phyloP scores from a whole-genome alignment of 768 basidiomycete genomes.

The Asterophora parasitica region DNA sequence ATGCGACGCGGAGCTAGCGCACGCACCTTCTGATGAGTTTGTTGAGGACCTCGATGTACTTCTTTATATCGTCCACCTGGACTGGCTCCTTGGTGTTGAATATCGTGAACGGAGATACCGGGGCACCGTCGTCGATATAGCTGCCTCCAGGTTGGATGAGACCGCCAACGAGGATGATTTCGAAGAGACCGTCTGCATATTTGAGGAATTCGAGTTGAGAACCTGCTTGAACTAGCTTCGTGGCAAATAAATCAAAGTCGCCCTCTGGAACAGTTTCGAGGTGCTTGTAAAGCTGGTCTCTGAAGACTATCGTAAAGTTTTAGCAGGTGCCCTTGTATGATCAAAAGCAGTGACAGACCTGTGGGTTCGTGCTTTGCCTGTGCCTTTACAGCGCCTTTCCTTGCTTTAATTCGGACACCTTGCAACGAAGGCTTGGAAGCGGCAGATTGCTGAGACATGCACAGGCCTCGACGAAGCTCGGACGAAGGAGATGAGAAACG shows the following conservation, averaged over 20 bases:
- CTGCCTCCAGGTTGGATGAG: conserved; percentile 94
- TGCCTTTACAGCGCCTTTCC: conserved; percentile 90
- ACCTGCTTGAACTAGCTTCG: conserved; percentile 88
- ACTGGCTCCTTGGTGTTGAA: conserved; percentile 76
- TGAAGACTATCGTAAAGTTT: conserved; percentile 57
- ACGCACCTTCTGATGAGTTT: conserved; percentile 91
- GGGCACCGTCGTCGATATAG: conserved; percentile 84
- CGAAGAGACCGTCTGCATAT: conserved; percentile 96
- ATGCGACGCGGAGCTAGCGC: conserved; percentile 3
- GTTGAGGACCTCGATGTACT: conserved; percentile 90
- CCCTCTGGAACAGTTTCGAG: conserved; percentile 74
- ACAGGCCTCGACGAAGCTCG: conserved; percentile 32
- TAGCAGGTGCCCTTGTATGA: conserved; percentile 10
- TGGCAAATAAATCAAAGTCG: conserved; percentile 79
- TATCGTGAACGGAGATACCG: conserved; percentile 84
- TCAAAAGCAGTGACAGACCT: conserved; percentile 32
- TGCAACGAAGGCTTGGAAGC: conserved; percentile 85
- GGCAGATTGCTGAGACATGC: conserved; percentile 89
- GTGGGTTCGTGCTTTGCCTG: conserved; percentile 91
- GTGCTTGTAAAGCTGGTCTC: conserved; percentile 90
- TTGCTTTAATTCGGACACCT: conserved; percentile 90
- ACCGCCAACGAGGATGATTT: conserved; percentile 92
- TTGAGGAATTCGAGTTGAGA: conserved; percentile 92
- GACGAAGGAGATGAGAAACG: conserved; percentile 12
- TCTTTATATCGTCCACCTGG: conserved; percentile 83